phyloP scores from a whole-genome alignment of 1,139 yeast genomes.

The Blastobotrys ciferrii region DNA sequence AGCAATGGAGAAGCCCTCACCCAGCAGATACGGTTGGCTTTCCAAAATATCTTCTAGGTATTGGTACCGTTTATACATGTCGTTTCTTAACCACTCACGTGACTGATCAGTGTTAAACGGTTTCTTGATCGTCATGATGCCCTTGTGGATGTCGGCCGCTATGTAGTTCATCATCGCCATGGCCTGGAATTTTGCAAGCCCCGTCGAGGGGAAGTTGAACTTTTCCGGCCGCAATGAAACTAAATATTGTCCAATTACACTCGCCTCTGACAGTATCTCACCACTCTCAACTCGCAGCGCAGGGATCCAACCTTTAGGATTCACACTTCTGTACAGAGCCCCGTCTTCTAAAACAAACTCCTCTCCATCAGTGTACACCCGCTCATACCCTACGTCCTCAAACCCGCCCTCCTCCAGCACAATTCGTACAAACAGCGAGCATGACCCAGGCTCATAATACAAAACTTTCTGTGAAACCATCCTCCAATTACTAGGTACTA shows the following conservation, averaged over 20 bases:
- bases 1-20: constrained; percentile 9
- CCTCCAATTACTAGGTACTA: background rate
- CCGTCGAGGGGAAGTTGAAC: constrained; percentile 4
- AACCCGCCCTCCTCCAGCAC: constrained; percentile 1
- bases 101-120: background rate
- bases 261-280: constrained; percentile 2
- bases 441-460: background rate
- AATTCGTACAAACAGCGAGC: background rate
- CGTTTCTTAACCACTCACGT: background rate
- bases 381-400: constrained; percentile 1
- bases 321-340: background rate
- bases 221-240: constrained; percentile 1
- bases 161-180: constrained; percentile 6
- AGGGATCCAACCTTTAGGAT: constrained; percentile 2
- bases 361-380: background rate
- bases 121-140: background rate
- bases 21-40: constrained; percentile 3
- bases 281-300: background rate
- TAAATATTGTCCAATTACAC: constrained; percentile 1
- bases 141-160: constrained; percentile 1
- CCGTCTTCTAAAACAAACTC: background rate
- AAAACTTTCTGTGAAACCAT: background rate
- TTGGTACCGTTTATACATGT: background rate
- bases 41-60: constrained; percentile 3
- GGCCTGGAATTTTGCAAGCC: constrained; percentile 1